Conservation (phyloP, 2,329 filamentous ascomycete species). For the Fusarium albidum region DNA sequence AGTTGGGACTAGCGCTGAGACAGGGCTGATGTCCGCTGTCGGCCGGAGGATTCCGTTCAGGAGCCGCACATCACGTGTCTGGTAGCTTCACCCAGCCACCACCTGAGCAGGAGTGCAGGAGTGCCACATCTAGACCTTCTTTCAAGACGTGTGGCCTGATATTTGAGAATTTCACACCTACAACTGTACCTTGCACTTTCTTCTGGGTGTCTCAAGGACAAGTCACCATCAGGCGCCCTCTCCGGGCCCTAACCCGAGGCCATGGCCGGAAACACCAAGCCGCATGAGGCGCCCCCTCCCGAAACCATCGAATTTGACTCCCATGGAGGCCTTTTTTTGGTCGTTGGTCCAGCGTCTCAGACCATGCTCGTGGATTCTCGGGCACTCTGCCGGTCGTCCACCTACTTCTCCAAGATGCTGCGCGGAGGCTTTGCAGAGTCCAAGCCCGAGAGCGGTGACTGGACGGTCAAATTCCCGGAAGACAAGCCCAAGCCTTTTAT, state of each 20-base stretch:
- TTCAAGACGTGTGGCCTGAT: too few species aligned
- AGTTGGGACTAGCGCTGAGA: constrained; percentile 28
- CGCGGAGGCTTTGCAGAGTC: constrained; percentile 3
- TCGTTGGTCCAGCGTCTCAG: neutral
- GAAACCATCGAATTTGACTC: neutral
- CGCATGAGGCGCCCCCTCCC: too few species aligned
- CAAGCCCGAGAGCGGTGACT: neutral
- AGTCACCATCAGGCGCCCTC: too few species aligned
- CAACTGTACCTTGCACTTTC: too few species aligned
- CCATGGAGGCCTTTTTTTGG: neutral
- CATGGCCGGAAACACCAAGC: too few species aligned
- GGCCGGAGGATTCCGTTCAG: neutral
- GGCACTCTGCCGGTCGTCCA: neutral
- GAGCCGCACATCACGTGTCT: constrained; percentile 24
- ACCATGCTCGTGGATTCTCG: constrained; percentile 12
- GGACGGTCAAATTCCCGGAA: too few species aligned
- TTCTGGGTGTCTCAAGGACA: too few species aligned
- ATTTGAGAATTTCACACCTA: too few species aligned
- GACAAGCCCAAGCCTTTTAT: too few species aligned
- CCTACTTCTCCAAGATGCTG: constrained; percentile 17
- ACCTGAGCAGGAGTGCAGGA: too few species aligned
- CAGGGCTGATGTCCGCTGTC: constrained; percentile 22
- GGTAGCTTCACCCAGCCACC: neutral
- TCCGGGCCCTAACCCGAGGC: too few species aligned
- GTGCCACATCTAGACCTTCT: too few species aligned